These are phyloP conservation scores for Brassica hybrid DNA, from an alignment of 441 rosid genomes.

Conservation along the genomic window DNA sequence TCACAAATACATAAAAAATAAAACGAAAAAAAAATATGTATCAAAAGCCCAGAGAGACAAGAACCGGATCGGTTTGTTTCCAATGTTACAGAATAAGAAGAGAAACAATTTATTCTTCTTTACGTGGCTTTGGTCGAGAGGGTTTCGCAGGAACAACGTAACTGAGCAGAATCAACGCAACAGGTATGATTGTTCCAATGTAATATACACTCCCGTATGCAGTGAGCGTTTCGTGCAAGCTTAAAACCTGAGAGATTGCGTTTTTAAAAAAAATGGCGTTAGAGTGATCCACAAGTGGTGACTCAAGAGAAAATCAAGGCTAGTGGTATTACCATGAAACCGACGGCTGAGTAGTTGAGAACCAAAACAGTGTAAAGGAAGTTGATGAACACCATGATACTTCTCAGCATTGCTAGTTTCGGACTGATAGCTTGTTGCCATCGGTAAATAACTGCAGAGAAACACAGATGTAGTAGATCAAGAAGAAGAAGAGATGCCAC, in stretches of 20 bases:
- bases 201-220: conserved; percentile 80
- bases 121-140: conserved; percentile 59
- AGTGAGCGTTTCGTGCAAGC: conserved; percentile 73
- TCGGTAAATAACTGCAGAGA: conserved; percentile 68
- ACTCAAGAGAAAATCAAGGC: conserved; percentile 26
- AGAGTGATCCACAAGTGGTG: background rate
- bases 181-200: conserved; percentile 78
- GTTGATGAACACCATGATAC: conserved; percentile 55
- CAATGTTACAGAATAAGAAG: conserved; percentile 20
- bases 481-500: background rate
- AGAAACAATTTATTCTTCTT: conserved; percentile 45
- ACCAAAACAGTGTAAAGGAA: conserved; percentile 71
- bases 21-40: background rate
- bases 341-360: conserved; percentile 78
- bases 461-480: conserved; percentile 14
- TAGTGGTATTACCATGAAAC: conserved; percentile 68
- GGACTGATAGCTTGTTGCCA: conserved; percentile 80
- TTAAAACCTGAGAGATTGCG: conserved; percentile 61
- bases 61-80: conserved; percentile 28
- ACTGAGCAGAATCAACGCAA: conserved; percentile 63
- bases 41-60: conserved; percentile 22
- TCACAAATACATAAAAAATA: background rate
- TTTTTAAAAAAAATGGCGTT: background rate
- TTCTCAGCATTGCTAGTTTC: conserved; percentile 50
- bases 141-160: conserved; percentile 66